Percentiles rank a stretch among this genome's conserved stretches.
Evolutionary conservation across 306 rosid species (phyloP).

Genomic region (Argentina anserina): DNA sequence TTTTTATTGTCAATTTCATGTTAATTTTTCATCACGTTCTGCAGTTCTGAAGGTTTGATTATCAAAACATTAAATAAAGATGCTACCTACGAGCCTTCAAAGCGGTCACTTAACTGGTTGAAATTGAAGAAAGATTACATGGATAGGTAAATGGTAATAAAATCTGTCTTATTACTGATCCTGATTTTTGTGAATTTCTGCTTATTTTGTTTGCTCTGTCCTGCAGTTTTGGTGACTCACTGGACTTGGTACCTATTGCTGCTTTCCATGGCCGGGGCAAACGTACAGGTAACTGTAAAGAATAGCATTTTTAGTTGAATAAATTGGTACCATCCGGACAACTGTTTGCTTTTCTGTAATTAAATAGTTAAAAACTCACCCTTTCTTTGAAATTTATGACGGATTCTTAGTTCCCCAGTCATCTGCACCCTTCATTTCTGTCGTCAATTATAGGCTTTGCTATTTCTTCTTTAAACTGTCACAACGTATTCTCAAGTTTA

Average conservation of each 20-base stretch:
- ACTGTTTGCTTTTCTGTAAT: background rate
- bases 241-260: conserved; percentile 96
- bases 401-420: background rate
- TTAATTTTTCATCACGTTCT: conserved; percentile 30
- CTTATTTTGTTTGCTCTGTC: conserved; percentile 24
- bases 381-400: background rate
- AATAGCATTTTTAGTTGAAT: conserved; percentile 14
- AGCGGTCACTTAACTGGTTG: conserved; percentile 85
- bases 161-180: conserved; percentile 9
- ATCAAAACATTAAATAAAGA: conserved; percentile 78
- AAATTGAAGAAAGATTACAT: conserved; percentile 93
- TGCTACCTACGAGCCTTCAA: conserved; percentile 93
- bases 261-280: conserved; percentile 96
- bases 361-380: background rate
- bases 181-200: conserved; percentile 19
- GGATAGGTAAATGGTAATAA: conserved; percentile 49
- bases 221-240: conserved; percentile 87
- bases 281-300: conserved; percentile 66
- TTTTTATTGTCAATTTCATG: background rate
- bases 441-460: background rate
- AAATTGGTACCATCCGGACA: conserved; percentile 14
- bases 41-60: conserved; percentile 88
- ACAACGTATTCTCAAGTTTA: conserved; percentile 18
- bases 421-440: background rate
- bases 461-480: conserved; percentile 12